Evolutionary conservation across 768 basidiomycete genomes (phyloP), one percentile per base, ranked within the genome.

Genomic region (Mycena filopes): DNA sequence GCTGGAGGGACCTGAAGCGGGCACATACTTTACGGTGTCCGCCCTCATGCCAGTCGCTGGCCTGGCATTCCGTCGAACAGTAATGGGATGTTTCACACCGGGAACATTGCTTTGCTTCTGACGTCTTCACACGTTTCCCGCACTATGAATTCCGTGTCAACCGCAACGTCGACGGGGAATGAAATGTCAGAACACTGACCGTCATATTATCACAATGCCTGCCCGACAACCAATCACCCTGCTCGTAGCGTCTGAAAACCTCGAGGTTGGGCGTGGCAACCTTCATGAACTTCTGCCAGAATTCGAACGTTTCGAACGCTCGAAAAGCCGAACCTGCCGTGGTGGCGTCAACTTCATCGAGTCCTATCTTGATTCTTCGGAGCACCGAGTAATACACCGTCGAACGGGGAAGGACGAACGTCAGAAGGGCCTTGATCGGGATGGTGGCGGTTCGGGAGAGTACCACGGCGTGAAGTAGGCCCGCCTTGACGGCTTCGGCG

Each of bases 311-410:
- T 43, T 56, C 43, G 4, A 43, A 56, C 1, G 33, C 29, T 12
- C 31, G 28, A 20, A 56, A 46, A 11, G 18, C 28, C 12, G 55
- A 28, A 23, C 29, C 25, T 21, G 21, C 16, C 9, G 43, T 25
- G 55, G 46, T 23, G n/a, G 12, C 11, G 15, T 29, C 29, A 2
- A 56, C 43, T 46, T 33, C 20, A 9, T 33, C 42, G 16, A 56
- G 55, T 12, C n/a, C 55, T 21, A 0, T 21, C 9, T 8, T 15
- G 43, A 56, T 8, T 20, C 33, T n/a, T 15, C n/a, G 29, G 16
- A 56, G 55, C 20, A 36, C 55, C 42, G 55, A 31, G 31, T 56
- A 56, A 12, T 56, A 56, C 12, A 41, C 54, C 12, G 54, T 42
- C 9, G 54, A 8, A 4, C 15, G 54, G 36, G 55, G 55, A 1